Evolutionary conservation across 345 rosid genomes (phyloP).

Genomic region (Syzygium oleosum): DNA sequence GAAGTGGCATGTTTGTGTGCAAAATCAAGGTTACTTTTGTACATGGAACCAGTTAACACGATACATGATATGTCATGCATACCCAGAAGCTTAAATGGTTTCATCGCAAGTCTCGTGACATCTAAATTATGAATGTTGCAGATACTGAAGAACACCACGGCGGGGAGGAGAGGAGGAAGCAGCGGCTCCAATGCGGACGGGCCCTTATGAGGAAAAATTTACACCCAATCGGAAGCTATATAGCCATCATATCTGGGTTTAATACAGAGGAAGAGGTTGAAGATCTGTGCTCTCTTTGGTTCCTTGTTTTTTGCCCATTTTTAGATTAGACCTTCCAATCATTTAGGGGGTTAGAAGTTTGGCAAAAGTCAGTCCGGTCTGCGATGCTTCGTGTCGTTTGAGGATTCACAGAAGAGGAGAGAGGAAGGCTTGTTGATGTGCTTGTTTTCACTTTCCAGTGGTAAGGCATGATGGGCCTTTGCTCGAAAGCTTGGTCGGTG

Average conservation of each 20-base stretch:
- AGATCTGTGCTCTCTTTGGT: background rate
- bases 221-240: background rate
- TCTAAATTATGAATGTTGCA: constrained; percentile 12
- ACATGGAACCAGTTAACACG: background rate
- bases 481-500: background rate
- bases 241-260: background rate
- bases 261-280: background rate
- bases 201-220: background rate
- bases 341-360: background rate
- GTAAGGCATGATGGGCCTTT: background rate
- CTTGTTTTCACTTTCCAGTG: background rate
- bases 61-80: background rate
- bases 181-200: constrained; percentile 47
- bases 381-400: background rate
- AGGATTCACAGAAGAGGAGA: background rate
- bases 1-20: background rate
- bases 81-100: background rate
- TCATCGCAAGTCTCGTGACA: background rate
- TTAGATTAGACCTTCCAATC: background rate
- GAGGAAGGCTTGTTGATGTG: background rate
- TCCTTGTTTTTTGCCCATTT: background rate
- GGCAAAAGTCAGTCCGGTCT: background rate
- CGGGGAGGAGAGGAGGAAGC: constrained; percentile 57
- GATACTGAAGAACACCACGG: constrained; percentile 98
- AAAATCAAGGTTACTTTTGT: background rate